Evolutionary conservation across 1,284 basidiomycete genomes (phyloP), one percentile per base, ranked within the genome.

Genomic region (Fomitopsis schrenkii): DNA sequence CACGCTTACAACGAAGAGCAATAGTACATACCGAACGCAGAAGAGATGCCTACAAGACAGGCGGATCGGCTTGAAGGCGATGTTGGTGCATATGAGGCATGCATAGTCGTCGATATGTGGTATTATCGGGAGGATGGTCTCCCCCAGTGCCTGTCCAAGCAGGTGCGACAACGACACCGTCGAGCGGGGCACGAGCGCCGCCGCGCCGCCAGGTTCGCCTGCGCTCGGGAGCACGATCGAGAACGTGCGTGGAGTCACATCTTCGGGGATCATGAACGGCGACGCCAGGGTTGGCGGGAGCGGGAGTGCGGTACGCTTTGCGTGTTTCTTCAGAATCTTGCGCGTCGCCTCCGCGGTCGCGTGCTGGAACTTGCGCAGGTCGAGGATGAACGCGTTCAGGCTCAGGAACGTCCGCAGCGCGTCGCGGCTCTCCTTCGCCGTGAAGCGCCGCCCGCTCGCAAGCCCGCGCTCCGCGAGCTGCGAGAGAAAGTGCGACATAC

Each of bases 241-340:
- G 60, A 60, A 61, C 57, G 52, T 35, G 14, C 38, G 40, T 15
- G 46, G 28, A 9, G 54, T 63, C 42, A 59, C 60, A 15, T 46
- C 22, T 8, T 62, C 64, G 1, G 59, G 42, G 38, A 61, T 45
- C 14, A 62, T 48, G 33, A 53, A 41, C 8, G 68, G 69, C 9
- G 70, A 70, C 12, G 68, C 58, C 12, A 74, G 61, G 30, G 66
- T 62, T 0, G 71, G 69, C 1, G 82, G 80, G 17, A 83, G 72
- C 0, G 86, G 85, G 3, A 92, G 76, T 0, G 87, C 83, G 0
- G 93, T 94, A 5, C 94, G 87, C 74, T 97, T 98, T 33, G 93
- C 85, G 72, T 97, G 96, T 73, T 98, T 98, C 80, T 98, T 97
- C 63, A 97, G 83, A 63, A 95, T 94, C 76, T 95, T 95, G 50